These are phyloP conservation scores for Saturnispora hagleri DNA, from an alignment of 805 yeast species.

Conservation along the genomic window DNA sequence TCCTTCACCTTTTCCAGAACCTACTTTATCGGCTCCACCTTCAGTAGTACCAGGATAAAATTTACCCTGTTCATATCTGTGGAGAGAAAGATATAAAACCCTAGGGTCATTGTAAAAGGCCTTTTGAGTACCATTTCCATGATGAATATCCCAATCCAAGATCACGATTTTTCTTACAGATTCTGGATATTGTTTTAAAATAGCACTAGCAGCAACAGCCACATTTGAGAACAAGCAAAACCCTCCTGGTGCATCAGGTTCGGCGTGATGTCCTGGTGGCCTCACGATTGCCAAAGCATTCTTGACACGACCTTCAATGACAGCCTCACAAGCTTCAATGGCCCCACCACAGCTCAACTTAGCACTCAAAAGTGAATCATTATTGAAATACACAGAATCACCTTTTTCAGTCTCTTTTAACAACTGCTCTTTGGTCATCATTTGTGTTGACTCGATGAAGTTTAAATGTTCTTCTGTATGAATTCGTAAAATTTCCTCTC, in stretches of 20 bases:
- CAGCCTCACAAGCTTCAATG: conserved; percentile 93
- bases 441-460: conserved; percentile 63
- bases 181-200: conserved; percentile 77
- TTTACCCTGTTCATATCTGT: conserved; percentile 83
- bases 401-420: conserved; percentile 81
- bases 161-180: conserved; percentile 75
- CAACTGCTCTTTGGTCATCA: conserved; percentile 69
- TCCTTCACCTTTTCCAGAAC: conserved; percentile 83
- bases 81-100: conserved; percentile 84
- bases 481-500: conserved; percentile 77
- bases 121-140: conserved; percentile 97
- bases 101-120: conserved; percentile 84
- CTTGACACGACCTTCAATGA: conserved; percentile 84
- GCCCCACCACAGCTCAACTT: conserved; percentile 94
- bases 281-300: conserved; percentile 91
- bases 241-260: conserved; percentile 95
- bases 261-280: conserved; percentile 99
- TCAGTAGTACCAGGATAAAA: conserved; percentile 91
- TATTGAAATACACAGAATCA: conserved; percentile 91
- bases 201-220: conserved; percentile 89
- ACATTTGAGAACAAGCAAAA: conserved; percentile 94
- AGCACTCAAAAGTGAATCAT: conserved; percentile 81
- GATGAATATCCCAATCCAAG: conserved; percentile 98
- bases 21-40: conserved; percentile 74
- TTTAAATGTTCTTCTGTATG: conserved; percentile 76